Conservation (phyloP, 2,329 filamentous ascomycete genomes). For the Chaetomium sp. region DNA sequence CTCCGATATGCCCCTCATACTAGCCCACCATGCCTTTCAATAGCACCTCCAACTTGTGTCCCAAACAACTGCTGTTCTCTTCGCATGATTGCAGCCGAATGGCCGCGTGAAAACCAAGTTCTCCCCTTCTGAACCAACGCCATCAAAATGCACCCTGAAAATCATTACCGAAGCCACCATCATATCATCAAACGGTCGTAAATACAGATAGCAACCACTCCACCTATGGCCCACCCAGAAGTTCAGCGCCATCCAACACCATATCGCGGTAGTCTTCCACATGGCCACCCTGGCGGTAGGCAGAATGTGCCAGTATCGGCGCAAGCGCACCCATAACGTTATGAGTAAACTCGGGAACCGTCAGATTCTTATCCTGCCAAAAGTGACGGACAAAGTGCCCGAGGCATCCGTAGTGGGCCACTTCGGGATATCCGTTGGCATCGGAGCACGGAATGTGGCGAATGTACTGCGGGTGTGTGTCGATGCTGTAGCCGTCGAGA, state of each 20-base stretch:
- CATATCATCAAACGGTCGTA: background rate
- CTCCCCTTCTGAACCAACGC: background rate
- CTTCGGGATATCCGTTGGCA: conserved; percentile 39
- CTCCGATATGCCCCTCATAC: too few relatives aligned
- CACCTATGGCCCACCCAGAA: conserved; percentile 9
- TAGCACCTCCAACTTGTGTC: too few relatives aligned
- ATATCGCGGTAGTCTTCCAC: conserved; percentile 18
- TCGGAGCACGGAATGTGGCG: conserved; percentile 36
- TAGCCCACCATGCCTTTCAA: too few relatives aligned
- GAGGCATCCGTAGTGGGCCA: conserved; percentile 30
- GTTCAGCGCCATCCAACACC: conserved; percentile 14
- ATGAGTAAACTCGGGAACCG: conserved; percentile 34
- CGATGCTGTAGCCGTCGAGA: conserved; percentile 27
- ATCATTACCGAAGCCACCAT: background rate
- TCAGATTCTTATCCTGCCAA: conserved; percentile 37
- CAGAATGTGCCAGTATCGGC: conserved; percentile 16
- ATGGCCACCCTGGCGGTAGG: conserved; percentile 5
- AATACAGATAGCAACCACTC: background rate
- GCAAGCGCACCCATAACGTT: conserved; percentile 18
- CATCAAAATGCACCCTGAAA: background rate
- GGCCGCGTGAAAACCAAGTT: background rate
- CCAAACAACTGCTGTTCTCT: too few relatives aligned
- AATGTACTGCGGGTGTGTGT: conserved; percentile 31
- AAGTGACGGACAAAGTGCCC: conserved; percentile 39
- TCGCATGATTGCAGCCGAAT: background rate